Evolutionary conservation across 2,329 filamentous ascomycete species (phyloP), one percentile per base, ranked within the genome.

Genomic region (Amauroascus verrucosus): DNA sequence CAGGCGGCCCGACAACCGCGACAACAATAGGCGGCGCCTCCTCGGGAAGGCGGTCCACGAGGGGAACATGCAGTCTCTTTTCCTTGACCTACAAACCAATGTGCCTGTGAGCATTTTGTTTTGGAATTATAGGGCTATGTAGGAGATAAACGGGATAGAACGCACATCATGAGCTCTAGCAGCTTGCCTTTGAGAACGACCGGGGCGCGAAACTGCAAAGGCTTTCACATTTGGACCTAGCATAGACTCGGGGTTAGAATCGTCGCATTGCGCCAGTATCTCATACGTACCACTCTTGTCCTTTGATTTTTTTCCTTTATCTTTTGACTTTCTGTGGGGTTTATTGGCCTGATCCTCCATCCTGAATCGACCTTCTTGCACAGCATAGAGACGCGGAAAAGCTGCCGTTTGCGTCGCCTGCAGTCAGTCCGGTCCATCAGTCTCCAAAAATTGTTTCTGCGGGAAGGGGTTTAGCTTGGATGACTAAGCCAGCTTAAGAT

Each of bases 11-110:
- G 66, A 97, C 90, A 56, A 98, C 90, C 57, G 88, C 83, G 62
- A 97, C 91, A 54, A 98, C 83, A 56, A 94, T 82, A 55, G 93
- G 93, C 24, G 93, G 90, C 14, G 93, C 86, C 74, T 97, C 93
- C 71, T 97, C 91, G 60, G 93, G 91, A 26, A 97, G 77, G 61
- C 94, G 84, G 76, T 98, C 93, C 73, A 97, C 86, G 67, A 95
- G 85, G 43, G 93, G 93, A 16, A 98, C 93, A 77, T 98, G 94
- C 37, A 97, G 78, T 56, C 91, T 82, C 72, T 94, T 96, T 72
- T 98, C 94, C 78, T 88, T 93, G 70, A 95, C 83, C 85, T 90
- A 65, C 11, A 3, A n/a, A 33, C 22, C 33, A 32, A 44, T 7
- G 32, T 37, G 11, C 13, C 1, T 33, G 50, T 65, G 51, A 65